Base-by-base conservation (phyloP, 1,284 basidiomycete species). In the Marasmius oreades region DNA sequence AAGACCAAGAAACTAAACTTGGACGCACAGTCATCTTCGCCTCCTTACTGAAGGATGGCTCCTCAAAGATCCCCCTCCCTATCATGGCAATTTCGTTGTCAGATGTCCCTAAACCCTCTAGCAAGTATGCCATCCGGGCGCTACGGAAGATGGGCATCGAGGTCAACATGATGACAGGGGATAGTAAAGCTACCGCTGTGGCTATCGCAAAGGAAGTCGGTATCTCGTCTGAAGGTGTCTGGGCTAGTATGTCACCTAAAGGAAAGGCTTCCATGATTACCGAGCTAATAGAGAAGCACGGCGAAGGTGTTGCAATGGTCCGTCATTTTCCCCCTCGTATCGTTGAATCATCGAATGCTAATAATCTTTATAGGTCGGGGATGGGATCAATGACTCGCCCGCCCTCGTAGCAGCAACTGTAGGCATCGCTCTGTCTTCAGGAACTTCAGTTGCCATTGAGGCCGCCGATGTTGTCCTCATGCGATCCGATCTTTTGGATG, bases 371-470 rank as follows among this genome's bases (percentile, higher is more conserved):
- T 59, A 95, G 93, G 93, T 99, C 50, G 97, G 97, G 20, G 97
- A 99, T 70, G 97, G 97, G 18, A 97, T 99, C 75, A 99, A 99
- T 71, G 97, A 99, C 70, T 96, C 95, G 0, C 96, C 95, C 0
- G 97, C 96, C 1, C 86, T 99, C 1, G 95, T 96, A 16, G 92
- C 92, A 2, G 93, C 96, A 0, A 93, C 93, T 1, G 90, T 99
- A 31, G 97, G 97, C 23, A 96, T 99, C 60, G 97, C 97, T 0
- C 83, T 99, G 1, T 93, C 92, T 18, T 93, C 93, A 0, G 97
- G 97, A 22, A 95, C 97, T 5, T 95, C 94, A 23, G 93, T 99
- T 37, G 97, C 97, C 3, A 90, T 99, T 59, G 96, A 98, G 75
- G 96, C 97, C 0, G 97, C 97, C 7, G 94, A 97, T 71, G 90